Conservation (phyloP, 805 yeast species). For the Candida hungchunana region DNA sequence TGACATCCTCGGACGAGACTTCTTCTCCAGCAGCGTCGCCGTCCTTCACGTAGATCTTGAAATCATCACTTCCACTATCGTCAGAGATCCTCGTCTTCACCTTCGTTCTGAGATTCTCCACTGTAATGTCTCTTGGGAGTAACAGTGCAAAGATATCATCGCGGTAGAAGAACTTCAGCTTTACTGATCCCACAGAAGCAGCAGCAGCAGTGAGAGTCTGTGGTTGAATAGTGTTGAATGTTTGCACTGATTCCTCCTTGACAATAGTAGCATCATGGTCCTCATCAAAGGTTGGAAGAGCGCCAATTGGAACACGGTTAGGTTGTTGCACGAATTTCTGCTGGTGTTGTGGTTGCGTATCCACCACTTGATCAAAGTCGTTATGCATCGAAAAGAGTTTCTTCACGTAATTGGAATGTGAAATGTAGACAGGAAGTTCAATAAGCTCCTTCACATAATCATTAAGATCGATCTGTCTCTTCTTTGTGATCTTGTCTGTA, state of each 20-base stretch:
- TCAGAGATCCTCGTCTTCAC: slow-evolving; percentile 47
- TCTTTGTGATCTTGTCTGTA: slow-evolving; percentile 64
- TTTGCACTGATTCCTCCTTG: slow-evolving; percentile 23
- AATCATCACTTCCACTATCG: slow-evolving; percentile 26
- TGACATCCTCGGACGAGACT: slow-evolving; percentile 31
- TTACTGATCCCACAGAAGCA: slow-evolving; percentile 30
- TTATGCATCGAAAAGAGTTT: slow-evolving; percentile 58
- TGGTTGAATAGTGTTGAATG: slow-evolving; percentile 14
- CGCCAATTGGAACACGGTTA: slow-evolving; percentile 4
- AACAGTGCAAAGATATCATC: slow-evolving; percentile 78
- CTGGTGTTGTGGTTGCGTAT: slow-evolving; percentile 2
- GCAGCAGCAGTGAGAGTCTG: slow-evolving; percentile 6
- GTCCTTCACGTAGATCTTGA: slow-evolving; percentile 32
- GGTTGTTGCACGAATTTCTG: slow-evolving; percentile 10
- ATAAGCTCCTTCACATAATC: slow-evolving; percentile 57
- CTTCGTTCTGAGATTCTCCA: slow-evolving; percentile 47
- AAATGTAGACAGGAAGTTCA: slow-evolving; percentile 70
- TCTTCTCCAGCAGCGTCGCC: slow-evolving; percentile 31
- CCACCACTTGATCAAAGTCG: slow-evolving; percentile 29
- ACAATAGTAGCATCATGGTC: slow-evolving; percentile 28
- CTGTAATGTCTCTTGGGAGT: slow-evolving; percentile 43
- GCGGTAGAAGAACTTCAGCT: slow-evolving; percentile 71
- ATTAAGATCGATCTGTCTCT: slow-evolving; percentile 51
- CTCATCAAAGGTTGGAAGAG: slow-evolving; percentile 6
- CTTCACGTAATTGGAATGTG: slow-evolving; percentile 63